Percentiles rank a stretch among this genome's conserved stretches.
phyloP scores from a whole-genome alignment of 495 filamentous ascomycete genomes.

The Hypoxylon trugodes region DNA sequence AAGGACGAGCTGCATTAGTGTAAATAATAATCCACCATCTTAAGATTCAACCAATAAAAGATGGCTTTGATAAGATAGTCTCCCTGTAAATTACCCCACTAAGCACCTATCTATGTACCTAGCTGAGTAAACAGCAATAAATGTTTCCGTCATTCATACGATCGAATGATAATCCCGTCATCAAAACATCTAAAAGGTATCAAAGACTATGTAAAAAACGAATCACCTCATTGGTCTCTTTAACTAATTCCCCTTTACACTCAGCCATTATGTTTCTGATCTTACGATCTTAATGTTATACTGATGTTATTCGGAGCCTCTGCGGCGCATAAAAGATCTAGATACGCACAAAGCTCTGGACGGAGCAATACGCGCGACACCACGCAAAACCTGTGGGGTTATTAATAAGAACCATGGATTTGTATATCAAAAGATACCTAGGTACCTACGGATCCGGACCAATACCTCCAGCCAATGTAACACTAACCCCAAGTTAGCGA shows the following conservation, averaged over 20 bases:
- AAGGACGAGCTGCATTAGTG: background rate
- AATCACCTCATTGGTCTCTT: background rate
- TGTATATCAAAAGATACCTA: background rate
- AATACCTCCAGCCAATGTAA: slow-evolving; percentile 36
- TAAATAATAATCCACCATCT: background rate
- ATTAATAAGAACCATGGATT: slow-evolving; percentile 26
- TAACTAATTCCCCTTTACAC: background rate
- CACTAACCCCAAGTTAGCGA: slow-evolving; percentile 28
- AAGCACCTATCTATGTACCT: background rate
- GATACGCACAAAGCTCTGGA: background rate
- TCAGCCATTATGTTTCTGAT: background rate
- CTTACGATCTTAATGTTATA: slow-evolving; percentile 2
- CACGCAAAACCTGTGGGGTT: slow-evolving; percentile 24
- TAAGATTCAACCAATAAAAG: slow-evolving; percentile 15
- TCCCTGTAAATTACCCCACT: background rate
- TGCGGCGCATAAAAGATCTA: slow-evolving; percentile 5
- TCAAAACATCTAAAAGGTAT: slow-evolving; percentile 8
- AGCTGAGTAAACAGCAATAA: no score
- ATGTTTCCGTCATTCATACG: slow-evolving; percentile 23
- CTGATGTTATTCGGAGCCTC: slow-evolving; percentile 9
- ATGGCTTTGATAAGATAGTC: slow-evolving; percentile 18
- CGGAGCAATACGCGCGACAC: slow-evolving; percentile 12
- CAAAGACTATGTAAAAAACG: background rate
- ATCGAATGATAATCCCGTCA: slow-evolving; percentile 36
- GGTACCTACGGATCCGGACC: slow-evolving; percentile 27